A percentile compares a stretch with the other conserved stretches of the same genome.
These are phyloP conservation scores for Hypholoma fasciculare DNA, from an alignment of 768 basidiomycete genomes.

Conservation along the genomic window DNA sequence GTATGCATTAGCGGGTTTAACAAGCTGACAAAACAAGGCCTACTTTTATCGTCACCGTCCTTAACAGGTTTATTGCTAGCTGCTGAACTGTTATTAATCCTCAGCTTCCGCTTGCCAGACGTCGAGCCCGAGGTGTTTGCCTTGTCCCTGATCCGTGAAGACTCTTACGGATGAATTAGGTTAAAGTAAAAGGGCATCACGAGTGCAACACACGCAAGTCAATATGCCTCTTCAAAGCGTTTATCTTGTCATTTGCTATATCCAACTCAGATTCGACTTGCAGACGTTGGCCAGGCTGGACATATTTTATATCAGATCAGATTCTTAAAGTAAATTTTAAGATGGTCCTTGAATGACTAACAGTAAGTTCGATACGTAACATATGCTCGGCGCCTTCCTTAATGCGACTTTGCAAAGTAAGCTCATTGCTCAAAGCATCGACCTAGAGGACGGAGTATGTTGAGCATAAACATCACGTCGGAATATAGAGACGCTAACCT, in stretches of 20 bases:
- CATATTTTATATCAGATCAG: conserved; percentile 4
- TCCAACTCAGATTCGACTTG: conserved; percentile 80
- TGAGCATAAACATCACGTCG: background rate
- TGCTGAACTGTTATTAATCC: conserved; percentile 10
- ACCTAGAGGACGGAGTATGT: conserved; percentile 42
- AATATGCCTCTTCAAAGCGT: conserved; percentile 58
- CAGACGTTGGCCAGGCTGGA: conserved; percentile 60
- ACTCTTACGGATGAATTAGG: conserved; percentile 25
- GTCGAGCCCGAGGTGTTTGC: conserved; percentile 6
- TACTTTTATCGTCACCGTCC: conserved; percentile 41
- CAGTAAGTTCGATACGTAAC: conserved; percentile 63
- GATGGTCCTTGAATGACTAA: conserved; percentile 24
- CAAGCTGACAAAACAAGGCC: conserved; percentile 3
- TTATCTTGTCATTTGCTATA: conserved; percentile 74
- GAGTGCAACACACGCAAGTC: conserved; percentile 44
- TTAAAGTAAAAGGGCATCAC: background rate
- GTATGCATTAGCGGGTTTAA: background rate
- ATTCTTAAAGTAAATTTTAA: background rate
- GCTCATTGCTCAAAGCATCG: conserved; percentile 61
- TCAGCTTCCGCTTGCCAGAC: conserved; percentile 16
- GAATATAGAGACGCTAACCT: conserved; percentile 31
- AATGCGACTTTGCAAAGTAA: conserved; percentile 78
- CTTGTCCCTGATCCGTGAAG: conserved; percentile 23
- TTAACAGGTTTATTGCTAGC: conserved; percentile 16
- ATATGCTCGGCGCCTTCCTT: conserved; percentile 93